Evolutionary conservation across 202 grass and related monocot genomes (phyloP).

Genomic region (Hordeum pubiflorum): DNA sequence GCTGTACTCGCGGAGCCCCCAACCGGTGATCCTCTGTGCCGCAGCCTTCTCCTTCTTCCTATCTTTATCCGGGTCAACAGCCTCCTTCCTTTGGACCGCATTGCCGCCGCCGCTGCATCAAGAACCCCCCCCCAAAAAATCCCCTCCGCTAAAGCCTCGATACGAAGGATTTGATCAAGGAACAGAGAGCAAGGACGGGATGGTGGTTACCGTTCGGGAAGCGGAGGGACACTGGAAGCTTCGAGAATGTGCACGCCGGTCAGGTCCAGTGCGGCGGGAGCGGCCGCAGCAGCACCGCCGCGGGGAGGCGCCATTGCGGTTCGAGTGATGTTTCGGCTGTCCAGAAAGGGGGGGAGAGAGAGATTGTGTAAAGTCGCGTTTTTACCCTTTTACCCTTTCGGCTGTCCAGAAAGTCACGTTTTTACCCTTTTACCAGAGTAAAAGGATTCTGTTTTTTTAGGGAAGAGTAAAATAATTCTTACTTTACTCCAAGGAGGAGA

Average conservation of each 20-base stretch:
- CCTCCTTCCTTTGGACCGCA: constrained; percentile 16
- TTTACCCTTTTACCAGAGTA: not conserved
- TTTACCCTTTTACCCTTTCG: not conserved
- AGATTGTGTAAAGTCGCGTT: not conserved
- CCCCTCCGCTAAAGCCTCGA: not conserved
- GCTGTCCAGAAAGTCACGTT: not conserved
- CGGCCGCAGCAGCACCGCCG: constrained; percentile 28
- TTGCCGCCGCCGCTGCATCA: constrained; percentile 26
- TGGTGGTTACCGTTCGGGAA: constrained; percentile 20
- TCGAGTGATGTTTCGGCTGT: not conserved
- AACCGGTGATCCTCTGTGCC: constrained; percentile 44
- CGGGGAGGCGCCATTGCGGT: constrained; percentile 27
- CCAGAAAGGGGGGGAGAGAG: not conserved
- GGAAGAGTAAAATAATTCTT: not conserved
- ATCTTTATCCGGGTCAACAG: constrained; percentile 25
- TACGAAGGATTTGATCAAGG: not conserved
- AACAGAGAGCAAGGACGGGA: not conserved
- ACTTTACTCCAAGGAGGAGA: not conserved
- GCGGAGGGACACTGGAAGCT: constrained; percentile 5
- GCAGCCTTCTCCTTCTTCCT: constrained; percentile 38
- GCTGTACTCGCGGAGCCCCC: constrained; percentile 85
- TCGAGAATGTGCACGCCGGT: constrained; percentile 19
- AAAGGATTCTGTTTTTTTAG: not conserved
- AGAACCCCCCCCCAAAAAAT: not conserved
- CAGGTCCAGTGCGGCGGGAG: constrained; percentile 12